Conservation (phyloP, 805 yeast genomes). For the Metschnikowia santaceciliae region DNA sequence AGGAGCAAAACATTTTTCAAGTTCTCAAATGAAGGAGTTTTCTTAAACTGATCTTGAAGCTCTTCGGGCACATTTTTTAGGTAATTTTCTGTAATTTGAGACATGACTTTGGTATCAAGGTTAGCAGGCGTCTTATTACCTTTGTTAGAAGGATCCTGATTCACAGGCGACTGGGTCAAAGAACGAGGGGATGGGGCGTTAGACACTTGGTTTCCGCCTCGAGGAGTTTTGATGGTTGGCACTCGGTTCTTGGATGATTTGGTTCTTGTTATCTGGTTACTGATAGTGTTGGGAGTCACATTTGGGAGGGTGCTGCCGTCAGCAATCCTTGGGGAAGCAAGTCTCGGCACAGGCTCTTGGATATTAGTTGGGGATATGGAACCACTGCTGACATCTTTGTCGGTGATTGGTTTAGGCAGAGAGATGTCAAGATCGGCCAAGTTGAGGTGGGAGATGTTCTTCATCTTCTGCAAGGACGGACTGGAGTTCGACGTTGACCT, state of each 20-base stretch:
- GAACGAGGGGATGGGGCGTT: not conserved
- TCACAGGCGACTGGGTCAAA: not conserved
- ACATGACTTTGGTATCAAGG: constrained; percentile 15
- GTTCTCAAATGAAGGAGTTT: constrained; percentile 40
- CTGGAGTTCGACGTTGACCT: not conserved
- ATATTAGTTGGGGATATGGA: constrained; percentile 22
- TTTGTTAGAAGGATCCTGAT: not conserved
- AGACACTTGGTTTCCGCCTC: not conserved
- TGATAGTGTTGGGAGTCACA: not conserved
- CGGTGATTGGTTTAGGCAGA: constrained; percentile 9
- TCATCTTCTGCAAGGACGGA: constrained; percentile 22
- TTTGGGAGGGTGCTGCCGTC: not conserved
- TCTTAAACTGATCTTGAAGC: constrained; percentile 34
- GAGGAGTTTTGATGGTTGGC: not conserved
- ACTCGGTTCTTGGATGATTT: constrained; percentile 2
- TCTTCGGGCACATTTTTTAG: constrained; percentile 33
- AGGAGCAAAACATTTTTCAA: constrained; percentile 32
- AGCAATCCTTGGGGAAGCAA: constrained; percentile 4
- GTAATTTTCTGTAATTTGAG: constrained; percentile 27
- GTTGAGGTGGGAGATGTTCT: constrained; percentile 39
- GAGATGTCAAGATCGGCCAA: constrained; percentile 29
- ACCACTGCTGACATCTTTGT: constrained; percentile 10
- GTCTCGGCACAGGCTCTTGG: constrained; percentile 5
- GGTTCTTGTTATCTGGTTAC: constrained; percentile 2
- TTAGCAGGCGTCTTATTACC: constrained; percentile 2